Evolutionary conservation across 164 flowering plant species (phyloP).

Genomic region (Protea cynaroides): DNA sequence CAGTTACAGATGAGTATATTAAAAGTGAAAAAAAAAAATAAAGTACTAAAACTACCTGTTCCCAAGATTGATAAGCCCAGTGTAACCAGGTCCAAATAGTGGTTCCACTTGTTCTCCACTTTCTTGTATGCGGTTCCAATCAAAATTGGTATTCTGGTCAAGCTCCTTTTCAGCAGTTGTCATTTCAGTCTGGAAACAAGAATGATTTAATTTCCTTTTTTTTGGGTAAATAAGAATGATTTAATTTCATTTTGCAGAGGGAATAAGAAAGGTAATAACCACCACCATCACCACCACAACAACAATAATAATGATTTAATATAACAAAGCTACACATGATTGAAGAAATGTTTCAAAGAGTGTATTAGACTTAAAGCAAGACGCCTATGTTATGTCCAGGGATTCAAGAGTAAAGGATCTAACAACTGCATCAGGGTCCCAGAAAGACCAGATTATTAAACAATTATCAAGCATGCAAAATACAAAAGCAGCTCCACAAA

Average conservation of each 20-base stretch:
- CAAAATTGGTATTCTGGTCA: constrained; percentile 94
- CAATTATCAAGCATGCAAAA: background rate
- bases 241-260: background rate
- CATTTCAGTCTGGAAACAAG: constrained; percentile 80
- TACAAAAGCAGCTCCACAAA: background rate
- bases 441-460: background rate
- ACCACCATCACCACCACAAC: too few species aligned
- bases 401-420: too few species aligned
- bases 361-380: too few species aligned
- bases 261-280: too few species aligned
- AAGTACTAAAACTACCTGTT: constrained; percentile 59
- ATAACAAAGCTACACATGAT: too few species aligned
- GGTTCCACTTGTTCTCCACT: constrained; percentile 87
- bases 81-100: constrained; percentile 92
- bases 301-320: too few species aligned
- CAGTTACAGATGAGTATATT: constrained; percentile 3
- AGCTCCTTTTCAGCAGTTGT: constrained; percentile 99
- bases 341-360: too few species aligned
- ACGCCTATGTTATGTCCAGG: too few species aligned
- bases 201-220: constrained; percentile 6
- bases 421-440: too few species aligned
- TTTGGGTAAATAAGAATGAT: constrained; percentile 13
- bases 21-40: constrained; percentile 1
- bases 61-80: constrained; percentile 95
- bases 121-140: constrained; percentile 99